A percentile compares a stretch with the other conserved stretches of the same genome.
phyloP scores from a whole-genome alignment of 805 yeast species.

The Ogataea haglerorum region DNA sequence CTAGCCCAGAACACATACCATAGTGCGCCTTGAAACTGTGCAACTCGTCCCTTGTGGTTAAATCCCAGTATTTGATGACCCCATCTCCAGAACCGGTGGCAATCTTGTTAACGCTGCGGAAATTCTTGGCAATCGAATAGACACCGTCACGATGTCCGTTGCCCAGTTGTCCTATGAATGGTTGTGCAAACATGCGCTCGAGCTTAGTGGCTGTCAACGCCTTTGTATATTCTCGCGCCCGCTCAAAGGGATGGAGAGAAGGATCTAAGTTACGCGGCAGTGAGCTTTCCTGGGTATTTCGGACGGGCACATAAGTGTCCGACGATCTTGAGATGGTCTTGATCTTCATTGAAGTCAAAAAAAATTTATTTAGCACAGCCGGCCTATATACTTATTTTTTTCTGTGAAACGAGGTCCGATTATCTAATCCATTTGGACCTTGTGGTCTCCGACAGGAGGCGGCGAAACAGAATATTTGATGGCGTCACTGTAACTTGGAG shows the following conservation, averaged over 20 bases:
- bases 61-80: slow-evolving; percentile 88
- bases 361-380: slow-evolving; percentile 11
- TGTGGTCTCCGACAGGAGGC: slow-evolving; percentile 23
- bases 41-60: slow-evolving; percentile 71
- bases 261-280: slow-evolving; percentile 89
- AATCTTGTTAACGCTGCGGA: slow-evolving; percentile 60
- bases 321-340: slow-evolving; percentile 87
- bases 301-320: slow-evolving; percentile 88
- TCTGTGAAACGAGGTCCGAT: background rate
- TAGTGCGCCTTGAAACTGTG: slow-evolving; percentile 84
- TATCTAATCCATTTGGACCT: slow-evolving; percentile 17
- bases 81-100: slow-evolving; percentile 98
- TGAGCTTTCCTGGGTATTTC: slow-evolving; percentile 84
- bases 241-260: slow-evolving; percentile 92
- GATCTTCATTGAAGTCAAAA: slow-evolving; percentile 56
- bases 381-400: background rate
- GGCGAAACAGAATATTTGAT: slow-evolving; percentile 7
- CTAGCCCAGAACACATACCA: slow-evolving; percentile 82
- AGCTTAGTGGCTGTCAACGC: slow-evolving; percentile 93
- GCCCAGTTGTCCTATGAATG: slow-evolving; percentile 93
- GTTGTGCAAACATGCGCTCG: slow-evolving; percentile 97
- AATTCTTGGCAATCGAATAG: slow-evolving; percentile 79
- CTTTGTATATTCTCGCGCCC: slow-evolving; percentile 94
- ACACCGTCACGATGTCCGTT: slow-evolving; percentile 95
- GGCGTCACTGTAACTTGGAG: slow-evolving; percentile 24